Conservation (phyloP, 148 eudicot genomes). For the Rhododendron molle region DNA sequence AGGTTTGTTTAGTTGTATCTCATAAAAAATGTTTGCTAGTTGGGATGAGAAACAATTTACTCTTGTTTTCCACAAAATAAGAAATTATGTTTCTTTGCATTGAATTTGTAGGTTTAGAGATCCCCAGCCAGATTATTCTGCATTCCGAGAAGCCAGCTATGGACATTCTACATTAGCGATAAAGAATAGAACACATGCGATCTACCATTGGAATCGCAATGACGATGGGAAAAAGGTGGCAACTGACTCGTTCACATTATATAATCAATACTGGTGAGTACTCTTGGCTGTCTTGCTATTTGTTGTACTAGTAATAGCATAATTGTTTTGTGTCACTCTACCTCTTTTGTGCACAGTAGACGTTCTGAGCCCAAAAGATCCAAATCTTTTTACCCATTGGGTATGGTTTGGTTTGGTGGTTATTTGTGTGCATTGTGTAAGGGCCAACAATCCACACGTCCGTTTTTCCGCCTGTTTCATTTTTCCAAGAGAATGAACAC, state of each 20-base stretch:
- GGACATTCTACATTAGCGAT: conserved; percentile 91
- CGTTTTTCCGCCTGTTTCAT: too few relatives aligned
- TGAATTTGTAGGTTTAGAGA: conserved; percentile 58
- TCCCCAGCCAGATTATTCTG: conserved; percentile 94
- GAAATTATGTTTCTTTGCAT: neutral
- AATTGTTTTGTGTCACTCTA: neutral
- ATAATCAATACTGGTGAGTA: conserved; percentile 82
- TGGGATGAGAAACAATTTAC: neutral
- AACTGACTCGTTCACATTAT: conserved; percentile 55
- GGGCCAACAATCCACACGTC: neutral
- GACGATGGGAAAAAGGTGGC: conserved; percentile 72
- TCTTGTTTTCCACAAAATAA: neutral
- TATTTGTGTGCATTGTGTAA: neutral
- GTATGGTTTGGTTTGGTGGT: neutral
- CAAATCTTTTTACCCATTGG: neutral
- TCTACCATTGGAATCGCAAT: conserved; percentile 92
- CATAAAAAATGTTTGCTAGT: neutral
- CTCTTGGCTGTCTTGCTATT: neutral
- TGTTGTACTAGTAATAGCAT: neutral
- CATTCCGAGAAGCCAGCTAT: conserved; percentile 92
- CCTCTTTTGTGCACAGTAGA: neutral
- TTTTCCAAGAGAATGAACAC: neutral
- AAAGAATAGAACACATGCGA: conserved; percentile 87
- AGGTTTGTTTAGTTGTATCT: conserved; percentile 35
- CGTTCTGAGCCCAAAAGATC: neutral